Base-by-base conservation (phyloP, 2,329 filamentous ascomycete species). In the Sarocladium strictum region DNA sequence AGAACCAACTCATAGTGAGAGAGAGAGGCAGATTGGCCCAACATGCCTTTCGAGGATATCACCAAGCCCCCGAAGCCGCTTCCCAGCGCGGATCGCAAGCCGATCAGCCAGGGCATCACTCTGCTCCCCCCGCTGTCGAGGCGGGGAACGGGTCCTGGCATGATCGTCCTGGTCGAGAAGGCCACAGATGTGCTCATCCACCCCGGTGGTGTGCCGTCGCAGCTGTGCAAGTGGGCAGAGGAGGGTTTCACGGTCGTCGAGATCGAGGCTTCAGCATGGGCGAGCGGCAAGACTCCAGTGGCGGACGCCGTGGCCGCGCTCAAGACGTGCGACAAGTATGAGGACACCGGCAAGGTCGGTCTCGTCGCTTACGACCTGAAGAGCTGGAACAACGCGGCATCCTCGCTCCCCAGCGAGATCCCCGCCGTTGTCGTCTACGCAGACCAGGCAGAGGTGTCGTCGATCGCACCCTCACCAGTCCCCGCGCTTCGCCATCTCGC, bases 181-280 rank as follows among this genome's bases (percentile, higher is more conserved):
- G 59, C 60, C 19, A 41, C 57, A 11, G 61, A 59, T 21, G 59
- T 54, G 2, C 53, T 60, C 33, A 59, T 53, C 32, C 65, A 60
- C 19, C 55, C 55, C 52, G 62, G 63, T 58, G 67, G 55, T 57
- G 72, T 74, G 54, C 84, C 85, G 0, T 73, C 77, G 9, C 80
- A 81, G 0, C 61, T 81, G 14, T 64, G 80, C 57, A 89, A 89
- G 67, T 89, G 86, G 86, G 85, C 84, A 0, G 85, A 89, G 63
- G 86, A 89, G 64, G 83, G 85, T 0, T 88, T 81, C 59, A 72
- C 79, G 0, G 83, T 88, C 2, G 81, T 57, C 0, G 77, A 86
- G 63, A 63, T 87, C 0, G 63, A 68, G 2, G 61, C 70, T 1
- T 60, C 58, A n/a, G 49, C 59, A 26, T 21, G 61, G 11, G 43